Percentiles rank a stretch among this genome's conserved stretches.
phyloP scores from a whole-genome alignment of 2,329 filamentous ascomycete genomes.

The Fusarium concolor region DNA sequence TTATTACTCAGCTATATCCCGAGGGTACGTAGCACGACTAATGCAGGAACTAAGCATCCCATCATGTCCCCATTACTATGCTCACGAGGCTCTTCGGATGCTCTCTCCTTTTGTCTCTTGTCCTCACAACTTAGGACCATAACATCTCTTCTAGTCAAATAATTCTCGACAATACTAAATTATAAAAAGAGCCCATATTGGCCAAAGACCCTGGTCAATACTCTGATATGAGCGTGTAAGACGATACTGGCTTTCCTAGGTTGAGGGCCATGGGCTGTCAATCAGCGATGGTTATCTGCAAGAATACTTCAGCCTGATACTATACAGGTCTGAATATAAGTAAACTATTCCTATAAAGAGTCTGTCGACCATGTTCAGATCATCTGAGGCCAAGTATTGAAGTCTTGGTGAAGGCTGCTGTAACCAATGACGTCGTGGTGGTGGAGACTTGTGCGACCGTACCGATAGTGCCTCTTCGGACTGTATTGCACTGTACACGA shows the following conservation, averaged over 20 bases:
- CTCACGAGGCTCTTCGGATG: background rate
- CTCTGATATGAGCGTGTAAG: background rate
- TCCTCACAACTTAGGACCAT: too few species aligned
- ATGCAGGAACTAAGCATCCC: background rate
- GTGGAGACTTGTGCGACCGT: slow-evolving; percentile 15
- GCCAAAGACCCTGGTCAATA: too few species aligned
- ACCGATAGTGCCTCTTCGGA: accelerated
- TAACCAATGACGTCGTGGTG: background rate
- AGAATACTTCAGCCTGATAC: background rate
- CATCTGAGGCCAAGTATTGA: background rate
- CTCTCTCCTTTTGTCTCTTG: background rate
- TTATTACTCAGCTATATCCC: too few species aligned
- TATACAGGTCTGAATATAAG: background rate
- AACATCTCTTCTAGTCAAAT: background rate
- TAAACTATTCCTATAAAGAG: background rate
- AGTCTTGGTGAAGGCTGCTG: background rate
- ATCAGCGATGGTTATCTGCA: background rate
- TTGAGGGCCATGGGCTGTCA: too few species aligned
- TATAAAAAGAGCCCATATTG: background rate
- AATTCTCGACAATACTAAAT: background rate
- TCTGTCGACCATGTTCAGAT: background rate
- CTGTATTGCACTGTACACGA: slow-evolving; percentile 18
- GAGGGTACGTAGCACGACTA: background rate
- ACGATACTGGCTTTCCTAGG: background rate
- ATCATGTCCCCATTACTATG: background rate